phyloP scores from a whole-genome alignment of 768 basidiomycete genomes.

The Mycena metata region DNA sequence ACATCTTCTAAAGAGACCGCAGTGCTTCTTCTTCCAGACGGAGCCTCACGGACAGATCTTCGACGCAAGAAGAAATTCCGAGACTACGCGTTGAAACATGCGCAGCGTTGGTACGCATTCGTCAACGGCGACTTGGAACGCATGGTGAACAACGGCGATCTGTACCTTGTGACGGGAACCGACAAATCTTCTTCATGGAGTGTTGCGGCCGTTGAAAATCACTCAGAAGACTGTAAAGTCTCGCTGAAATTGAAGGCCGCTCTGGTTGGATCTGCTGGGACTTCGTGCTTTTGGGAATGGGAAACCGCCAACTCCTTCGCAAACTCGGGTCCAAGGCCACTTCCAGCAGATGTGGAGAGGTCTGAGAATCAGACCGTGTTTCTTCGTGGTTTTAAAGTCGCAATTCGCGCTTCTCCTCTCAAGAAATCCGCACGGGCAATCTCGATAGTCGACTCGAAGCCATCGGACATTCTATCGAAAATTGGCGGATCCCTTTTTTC shows the following conservation, averaged over 20 bases:
- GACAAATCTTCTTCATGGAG: conserved; percentile 21
- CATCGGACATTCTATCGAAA: conserved; percentile 2
- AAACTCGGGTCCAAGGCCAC: conserved; percentile 8
- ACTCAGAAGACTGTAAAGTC: background rate
- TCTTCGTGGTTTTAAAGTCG: conserved; percentile 32
- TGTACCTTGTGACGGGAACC: conserved; percentile 24
- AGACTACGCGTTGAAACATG: conserved; percentile 28
- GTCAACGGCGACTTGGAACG: conserved; percentile 5
- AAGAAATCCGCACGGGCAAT: conserved; percentile 5
- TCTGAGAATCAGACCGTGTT: conserved; percentile 32
- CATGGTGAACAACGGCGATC: conserved; percentile 13
- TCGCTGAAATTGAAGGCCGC: conserved; percentile 28
- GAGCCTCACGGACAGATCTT: conserved; percentile 26
- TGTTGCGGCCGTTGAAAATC: conserved; percentile 20
- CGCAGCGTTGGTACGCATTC: background rate
- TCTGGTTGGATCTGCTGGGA: conserved; percentile 14
- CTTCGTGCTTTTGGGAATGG: conserved; percentile 26
- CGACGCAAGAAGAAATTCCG: conserved; percentile 14
- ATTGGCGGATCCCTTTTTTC: conserved; percentile 6
- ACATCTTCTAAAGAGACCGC: conserved; percentile 6
- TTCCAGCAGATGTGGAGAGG: conserved; percentile 2
- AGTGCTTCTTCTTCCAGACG: conserved; percentile 28
- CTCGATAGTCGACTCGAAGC: conserved; percentile 13
- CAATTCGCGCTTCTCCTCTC: conserved; percentile 13
- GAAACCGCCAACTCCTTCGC: conserved; percentile 25